A percentile compares a stretch with the other conserved stretches of the same genome.
Evolutionary conservation across 2,329 filamentous ascomycete genomes (phyloP).

Genomic region (Simplicillium aogashimaense): DNA sequence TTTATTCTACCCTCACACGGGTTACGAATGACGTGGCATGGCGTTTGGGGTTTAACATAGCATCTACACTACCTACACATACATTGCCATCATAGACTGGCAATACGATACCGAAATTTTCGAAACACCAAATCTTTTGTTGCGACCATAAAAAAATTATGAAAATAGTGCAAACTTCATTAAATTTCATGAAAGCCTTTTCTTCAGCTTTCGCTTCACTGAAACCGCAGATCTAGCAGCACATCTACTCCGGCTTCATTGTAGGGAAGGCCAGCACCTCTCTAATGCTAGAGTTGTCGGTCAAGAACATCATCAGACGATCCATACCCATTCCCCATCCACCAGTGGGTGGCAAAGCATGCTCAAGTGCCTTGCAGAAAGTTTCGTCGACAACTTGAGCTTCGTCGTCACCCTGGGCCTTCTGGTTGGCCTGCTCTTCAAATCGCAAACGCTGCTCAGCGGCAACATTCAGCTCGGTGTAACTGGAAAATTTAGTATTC

Average conservation of each 20-base stretch:
- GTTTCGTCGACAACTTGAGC: conserved; percentile 94
- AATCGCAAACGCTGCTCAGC: conserved; percentile 80
- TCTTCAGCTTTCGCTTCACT: not conserved
- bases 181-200: conserved; percentile 7
- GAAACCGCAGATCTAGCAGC: conserved; percentile 11
- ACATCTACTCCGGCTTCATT: conserved; percentile 73
- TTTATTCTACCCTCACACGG: not conserved
- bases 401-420: conserved; percentile 94
- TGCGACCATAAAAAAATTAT: no score
- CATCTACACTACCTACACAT: no score
- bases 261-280: conserved; percentile 95
- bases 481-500: conserved; percentile 24
- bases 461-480: conserved; percentile 89
- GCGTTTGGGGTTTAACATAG: conserved; percentile 11
- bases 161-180: conserved; percentile 1
- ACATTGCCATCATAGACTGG: no score
- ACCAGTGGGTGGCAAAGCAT: conserved; percentile 84
- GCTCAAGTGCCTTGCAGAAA: conserved; percentile 84
- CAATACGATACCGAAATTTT: no score
- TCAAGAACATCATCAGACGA: conserved; percentile 89
- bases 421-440: conserved; percentile 92
- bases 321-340: conserved; percentile 97
- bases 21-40: conserved; percentile 16
- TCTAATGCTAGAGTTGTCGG: conserved; percentile 86
- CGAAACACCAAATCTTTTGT: no score